Conservation (phyloP, 306 rosid species). For the Pachyrhizus erosus region DNA sequence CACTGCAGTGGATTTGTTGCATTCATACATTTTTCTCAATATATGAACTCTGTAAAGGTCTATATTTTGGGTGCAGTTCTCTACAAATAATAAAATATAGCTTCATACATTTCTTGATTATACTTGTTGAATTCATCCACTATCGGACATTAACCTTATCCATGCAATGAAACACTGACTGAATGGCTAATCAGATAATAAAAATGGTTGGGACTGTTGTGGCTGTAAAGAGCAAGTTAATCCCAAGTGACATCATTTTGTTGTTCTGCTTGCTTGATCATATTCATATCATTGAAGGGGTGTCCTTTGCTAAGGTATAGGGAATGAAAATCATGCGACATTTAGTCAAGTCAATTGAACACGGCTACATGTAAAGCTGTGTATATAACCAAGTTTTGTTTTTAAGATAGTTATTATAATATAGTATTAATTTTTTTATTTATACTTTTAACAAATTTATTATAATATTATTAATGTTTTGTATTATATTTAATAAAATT, state of each 20-base stretch:
- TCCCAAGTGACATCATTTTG: slow-evolving; percentile 64
- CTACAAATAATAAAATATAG: slow-evolving; percentile 17
- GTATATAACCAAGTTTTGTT: not conserved
- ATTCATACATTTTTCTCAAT: not conserved
- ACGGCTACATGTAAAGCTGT: not conserved
- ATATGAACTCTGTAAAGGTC: not conserved
- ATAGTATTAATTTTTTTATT: too few relatives aligned
- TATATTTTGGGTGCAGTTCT: slow-evolving; percentile 16
- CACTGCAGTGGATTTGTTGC: slow-evolving; percentile 2
- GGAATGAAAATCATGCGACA: too few relatives aligned
- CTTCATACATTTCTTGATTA: not conserved
- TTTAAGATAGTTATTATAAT: too few relatives aligned
- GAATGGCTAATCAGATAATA: slow-evolving; percentile 65
- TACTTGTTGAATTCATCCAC: slow-evolving; percentile 15
- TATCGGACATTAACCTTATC: slow-evolving; percentile 9
- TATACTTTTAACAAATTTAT: too few relatives aligned
- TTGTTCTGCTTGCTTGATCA: not conserved
- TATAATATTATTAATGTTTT: too few relatives aligned
- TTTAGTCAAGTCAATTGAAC: not conserved
- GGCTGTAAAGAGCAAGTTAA: too few relatives aligned
- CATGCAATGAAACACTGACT: not conserved
- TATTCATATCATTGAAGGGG: not conserved
- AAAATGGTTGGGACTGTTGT: too few relatives aligned
- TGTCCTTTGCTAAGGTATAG: too few relatives aligned
- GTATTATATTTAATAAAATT: too few relatives aligned